phyloP scores from a whole-genome alignment of 805 yeast genomes.

The Jamesozyma lodderae region DNA sequence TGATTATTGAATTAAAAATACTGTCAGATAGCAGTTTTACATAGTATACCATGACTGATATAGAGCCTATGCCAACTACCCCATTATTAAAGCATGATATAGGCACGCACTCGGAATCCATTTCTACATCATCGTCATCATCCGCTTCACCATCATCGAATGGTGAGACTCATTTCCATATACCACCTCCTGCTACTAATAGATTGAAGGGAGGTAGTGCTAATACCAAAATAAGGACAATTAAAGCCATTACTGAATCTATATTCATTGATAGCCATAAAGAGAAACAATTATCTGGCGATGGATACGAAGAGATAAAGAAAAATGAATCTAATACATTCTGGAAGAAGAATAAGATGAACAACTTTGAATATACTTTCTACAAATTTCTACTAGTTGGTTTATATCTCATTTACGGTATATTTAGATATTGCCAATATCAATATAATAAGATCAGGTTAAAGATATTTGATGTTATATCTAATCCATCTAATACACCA shows the following conservation, averaged over 20 bases:
- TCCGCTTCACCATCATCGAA: too few species aligned
- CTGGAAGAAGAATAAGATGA: constrained; percentile 12
- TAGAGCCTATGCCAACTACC: not conserved
- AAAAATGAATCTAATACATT: constrained; percentile 3
- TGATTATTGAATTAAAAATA: too few species aligned
- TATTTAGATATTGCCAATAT: constrained; percentile 44
- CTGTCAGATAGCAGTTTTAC: too few species aligned
- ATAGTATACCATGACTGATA: too few species aligned
- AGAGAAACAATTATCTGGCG: not conserved
- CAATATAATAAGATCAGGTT: constrained; percentile 45
- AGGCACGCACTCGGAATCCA: not conserved
- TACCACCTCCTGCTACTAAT: constrained; percentile 18
- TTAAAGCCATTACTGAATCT: constrained; percentile 17
- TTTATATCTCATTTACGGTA: constrained; percentile 48
- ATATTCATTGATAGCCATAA: constrained; percentile 8
- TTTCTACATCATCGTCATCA: not conserved
- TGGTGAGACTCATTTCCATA: constrained; percentile 5
- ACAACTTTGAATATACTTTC: constrained; percentile 22
- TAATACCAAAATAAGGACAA: constrained; percentile 10
- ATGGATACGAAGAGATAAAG: constrained; percentile 1
- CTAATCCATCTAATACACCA: constrained; percentile 69
- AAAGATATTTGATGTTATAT: constrained; percentile 51
- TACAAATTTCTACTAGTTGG: constrained; percentile 43
- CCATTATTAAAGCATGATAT: not conserved
- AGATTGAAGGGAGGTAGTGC: constrained; percentile 10